Base-by-base conservation (phyloP, 805 yeast genomes). In the Candida railenensis region DNA sequence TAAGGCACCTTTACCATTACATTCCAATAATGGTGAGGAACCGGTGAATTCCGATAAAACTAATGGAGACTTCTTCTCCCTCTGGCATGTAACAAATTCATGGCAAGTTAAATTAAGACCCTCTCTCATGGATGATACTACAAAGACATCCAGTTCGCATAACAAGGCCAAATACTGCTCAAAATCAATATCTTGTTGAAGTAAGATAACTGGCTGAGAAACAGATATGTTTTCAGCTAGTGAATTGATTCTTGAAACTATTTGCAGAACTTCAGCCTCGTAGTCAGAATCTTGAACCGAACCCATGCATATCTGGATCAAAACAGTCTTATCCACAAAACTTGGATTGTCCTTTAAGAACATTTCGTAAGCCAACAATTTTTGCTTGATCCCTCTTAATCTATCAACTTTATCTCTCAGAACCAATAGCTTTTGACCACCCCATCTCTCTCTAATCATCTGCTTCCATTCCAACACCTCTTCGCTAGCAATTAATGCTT, bases 31-130 rank as follows among this genome's bases (percentile, higher is more conserved):
- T 3, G 85, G 77, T 0, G 98, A 96, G 9, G 96, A 87, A 1
- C 99, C 99, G 1, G 97, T 90, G 57, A 94, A 94, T 64, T 94
- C 99, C 34, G 96, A 87, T 46, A 94, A 66, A 40, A 94, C 77
- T 51, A 92, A 74, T 1, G 97, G 96, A 0, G 96, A 85, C 53
- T 85, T 83, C 48, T 80, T 80, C 37, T 78, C 81, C 19, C 73
- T 67, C 1, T 94, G 80, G 21, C 96, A 87, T 46, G 84, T 85
- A 37, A 90, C 78, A 62, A 86, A 94, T 63, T 94, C 99, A 61
- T 94, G 99, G 55, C 97, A 92, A 0, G 98, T 91, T 59, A 94
- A 74, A 57, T 94, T 94, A 90, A 94, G 87, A 21, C 99, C 99
- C 65, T 94, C 99, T 61, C 99, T 83, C 75, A 92, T 79, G 1